Percentiles rank a stretch among this genome's conserved stretches.
Conservation (phyloP, 2,329 filamentous ascomycete species). For the Dothistroma pini region DNA sequence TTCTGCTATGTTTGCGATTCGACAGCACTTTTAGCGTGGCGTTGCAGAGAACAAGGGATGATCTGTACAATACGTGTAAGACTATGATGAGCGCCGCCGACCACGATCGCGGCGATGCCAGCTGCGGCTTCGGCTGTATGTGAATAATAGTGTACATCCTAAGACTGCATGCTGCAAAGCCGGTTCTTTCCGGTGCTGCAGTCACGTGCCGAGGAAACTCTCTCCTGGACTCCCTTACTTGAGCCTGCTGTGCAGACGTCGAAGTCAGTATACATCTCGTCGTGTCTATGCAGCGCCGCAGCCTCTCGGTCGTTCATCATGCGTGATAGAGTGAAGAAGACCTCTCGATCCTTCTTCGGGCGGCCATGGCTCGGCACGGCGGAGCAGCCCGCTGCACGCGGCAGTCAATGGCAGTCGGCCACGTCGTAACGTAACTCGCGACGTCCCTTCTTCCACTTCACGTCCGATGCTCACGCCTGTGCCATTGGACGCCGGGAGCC, state of each 20-base stretch:
- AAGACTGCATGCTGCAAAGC: too few species aligned
- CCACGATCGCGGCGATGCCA: not conserved
- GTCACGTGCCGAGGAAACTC: not conserved
- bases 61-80: not conserved
- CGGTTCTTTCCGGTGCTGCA: not conserved
- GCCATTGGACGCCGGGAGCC: not conserved
- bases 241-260: not conserved
- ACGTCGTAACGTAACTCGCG: not conserved
- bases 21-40: conserved; percentile 1
- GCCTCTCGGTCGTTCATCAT: conserved; percentile 1
- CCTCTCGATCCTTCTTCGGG: not conserved
- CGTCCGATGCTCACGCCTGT: not conserved
- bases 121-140: not conserved
- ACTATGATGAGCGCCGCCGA: not conserved
- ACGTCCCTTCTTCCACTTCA: not conserved
- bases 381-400: not conserved
- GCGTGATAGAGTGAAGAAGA: not conserved
- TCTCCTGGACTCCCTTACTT: not conserved
- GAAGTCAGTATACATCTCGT: not conserved
- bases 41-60: not conserved
- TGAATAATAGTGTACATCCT: not conserved
- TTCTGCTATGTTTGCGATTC: not conserved
- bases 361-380: not conserved
- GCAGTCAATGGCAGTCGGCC: not conserved
- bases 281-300: not conserved